Conservation (phyloP, 169 alveolate species). For the Amoebophrya sp. region DNA sequence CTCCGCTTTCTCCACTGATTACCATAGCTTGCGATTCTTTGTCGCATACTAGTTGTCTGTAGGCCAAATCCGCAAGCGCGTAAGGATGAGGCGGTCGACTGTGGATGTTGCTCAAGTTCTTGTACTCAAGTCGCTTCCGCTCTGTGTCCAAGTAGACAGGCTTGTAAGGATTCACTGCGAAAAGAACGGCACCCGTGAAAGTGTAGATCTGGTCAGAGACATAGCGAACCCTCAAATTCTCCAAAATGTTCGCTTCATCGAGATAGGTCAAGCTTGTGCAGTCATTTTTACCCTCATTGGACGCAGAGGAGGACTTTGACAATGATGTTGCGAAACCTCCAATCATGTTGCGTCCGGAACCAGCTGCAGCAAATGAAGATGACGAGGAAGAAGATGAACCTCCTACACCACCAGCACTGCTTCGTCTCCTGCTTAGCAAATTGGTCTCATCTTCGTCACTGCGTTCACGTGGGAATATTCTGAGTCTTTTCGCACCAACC, state of each 20-base stretch:
- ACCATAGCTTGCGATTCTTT: conserved; percentile 66
- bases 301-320: too few species aligned
- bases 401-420: too few species aligned
- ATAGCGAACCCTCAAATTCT: not conserved
- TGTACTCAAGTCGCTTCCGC: not conserved
- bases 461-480: too few species aligned
- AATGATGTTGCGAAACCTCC: too few species aligned
- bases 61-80: not conserved
- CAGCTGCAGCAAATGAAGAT: too few species aligned
- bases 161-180: conserved; percentile 21
- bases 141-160: conserved; percentile 4
- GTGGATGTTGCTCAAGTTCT: not conserved
- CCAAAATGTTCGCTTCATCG: not conserved
- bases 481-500: too few species aligned
- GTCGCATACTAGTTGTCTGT: not conserved
- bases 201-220: not conserved
- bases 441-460: too few species aligned
- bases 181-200: not conserved
- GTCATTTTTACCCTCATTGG: not conserved
- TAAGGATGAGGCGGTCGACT: not conserved
- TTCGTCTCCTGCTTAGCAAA: too few species aligned
- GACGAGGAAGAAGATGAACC: too few species aligned
- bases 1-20: conserved; percentile 83
- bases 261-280: not conserved
- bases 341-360: too few species aligned